phyloP scores from a whole-genome alignment of 1,284 basidiomycete species.

The Cryptococcus maquisensis region DNA sequence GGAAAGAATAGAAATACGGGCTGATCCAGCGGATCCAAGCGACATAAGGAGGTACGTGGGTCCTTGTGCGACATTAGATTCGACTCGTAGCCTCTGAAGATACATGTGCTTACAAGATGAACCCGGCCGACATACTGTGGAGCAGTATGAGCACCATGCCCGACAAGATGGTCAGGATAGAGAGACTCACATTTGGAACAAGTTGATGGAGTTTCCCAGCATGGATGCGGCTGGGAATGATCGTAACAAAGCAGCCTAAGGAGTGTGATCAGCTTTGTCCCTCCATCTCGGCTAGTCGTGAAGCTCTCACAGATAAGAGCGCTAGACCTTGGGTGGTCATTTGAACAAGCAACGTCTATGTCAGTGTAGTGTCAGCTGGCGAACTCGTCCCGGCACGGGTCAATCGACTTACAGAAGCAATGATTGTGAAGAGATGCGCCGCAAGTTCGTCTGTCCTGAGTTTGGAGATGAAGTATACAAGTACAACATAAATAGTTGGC shows the following conservation, averaged over 20 bases:
- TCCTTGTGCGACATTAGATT: conserved; percentile 13
- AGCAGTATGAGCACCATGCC: not conserved
- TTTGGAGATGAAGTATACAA: conserved; percentile 47
- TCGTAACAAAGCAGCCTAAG: conserved; percentile 40
- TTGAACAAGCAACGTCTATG: conserved; percentile 46
- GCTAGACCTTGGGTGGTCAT: conserved; percentile 49
- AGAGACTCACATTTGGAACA: conserved; percentile 29
- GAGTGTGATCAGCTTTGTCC: not conserved
- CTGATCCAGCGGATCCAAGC: conserved; percentile 50
- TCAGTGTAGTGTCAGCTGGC: not conserved
- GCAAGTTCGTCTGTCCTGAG: conserved; percentile 48
- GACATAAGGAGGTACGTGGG: conserved; percentile 50
- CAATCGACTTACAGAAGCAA: conserved; percentile 36
- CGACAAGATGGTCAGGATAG: not conserved
- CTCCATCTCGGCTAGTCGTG: not conserved
- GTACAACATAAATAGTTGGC: conserved; percentile 43
- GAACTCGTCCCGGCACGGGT: too few species aligned
- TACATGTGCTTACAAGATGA: conserved; percentile 30
- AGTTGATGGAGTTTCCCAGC: conserved; percentile 43
- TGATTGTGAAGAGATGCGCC: conserved; percentile 47
- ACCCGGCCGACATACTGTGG: conserved; percentile 37
- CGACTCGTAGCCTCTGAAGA: not conserved
- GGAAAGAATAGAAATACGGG: conserved; percentile 42
- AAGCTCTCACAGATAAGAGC: conserved; percentile 36
- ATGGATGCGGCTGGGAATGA: conserved; percentile 45